A percentile compares a stretch with the other conserved stretches of the same genome.
Conservation (phyloP, 495 filamentous ascomycete genomes). For the Penicillium odoratum region DNA sequence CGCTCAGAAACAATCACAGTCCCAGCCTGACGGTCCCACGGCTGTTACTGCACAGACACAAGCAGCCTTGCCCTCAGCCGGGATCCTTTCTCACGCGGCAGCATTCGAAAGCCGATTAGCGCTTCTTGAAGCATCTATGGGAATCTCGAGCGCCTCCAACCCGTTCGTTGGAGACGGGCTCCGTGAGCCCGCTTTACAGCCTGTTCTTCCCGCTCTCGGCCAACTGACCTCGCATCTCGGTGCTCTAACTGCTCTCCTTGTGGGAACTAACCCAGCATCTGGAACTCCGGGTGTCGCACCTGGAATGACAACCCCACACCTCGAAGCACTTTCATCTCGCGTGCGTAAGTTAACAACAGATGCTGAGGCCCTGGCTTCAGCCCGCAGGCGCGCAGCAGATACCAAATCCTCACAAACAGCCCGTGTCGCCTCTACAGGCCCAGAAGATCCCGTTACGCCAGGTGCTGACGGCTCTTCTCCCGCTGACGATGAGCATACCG, state of each 20-base stretch:
- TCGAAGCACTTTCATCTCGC: constrained; percentile 73
- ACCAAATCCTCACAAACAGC: constrained; percentile 66
- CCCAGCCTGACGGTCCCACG: constrained; percentile 2
- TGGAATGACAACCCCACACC: constrained; percentile 40
- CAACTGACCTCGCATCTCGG: constrained; percentile 50
- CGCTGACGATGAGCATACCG: constrained; percentile 61
- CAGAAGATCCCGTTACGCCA: constrained; percentile 25
- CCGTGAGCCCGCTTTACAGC: constrained; percentile 67
- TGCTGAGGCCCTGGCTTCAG: constrained; percentile 73
- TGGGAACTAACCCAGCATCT: constrained; percentile 40
- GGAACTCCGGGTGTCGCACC: constrained; percentile 25
- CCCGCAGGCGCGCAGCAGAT: constrained; percentile 66
- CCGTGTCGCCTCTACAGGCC: constrained; percentile 47
- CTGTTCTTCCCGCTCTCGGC: constrained; percentile 76
- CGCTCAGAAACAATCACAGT: constrained; percentile 13
- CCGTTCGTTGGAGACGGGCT: constrained; percentile 59
- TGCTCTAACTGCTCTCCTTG: constrained; percentile 43
- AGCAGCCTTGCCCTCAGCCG: constrained; percentile 46
- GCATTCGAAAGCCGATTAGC: constrained; percentile 83
- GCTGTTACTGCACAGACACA: constrained; percentile 4
- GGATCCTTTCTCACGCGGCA: constrained; percentile 72
- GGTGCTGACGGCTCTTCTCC: constrained; percentile 29
- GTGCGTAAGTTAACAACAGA: constrained; percentile 76
- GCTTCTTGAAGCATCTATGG: constrained; percentile 76
- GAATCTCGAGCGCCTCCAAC: constrained; percentile 67